Conservation (phyloP, 225 moss, liverwort and hornwort species). For the Straminergon stramineum region DNA sequence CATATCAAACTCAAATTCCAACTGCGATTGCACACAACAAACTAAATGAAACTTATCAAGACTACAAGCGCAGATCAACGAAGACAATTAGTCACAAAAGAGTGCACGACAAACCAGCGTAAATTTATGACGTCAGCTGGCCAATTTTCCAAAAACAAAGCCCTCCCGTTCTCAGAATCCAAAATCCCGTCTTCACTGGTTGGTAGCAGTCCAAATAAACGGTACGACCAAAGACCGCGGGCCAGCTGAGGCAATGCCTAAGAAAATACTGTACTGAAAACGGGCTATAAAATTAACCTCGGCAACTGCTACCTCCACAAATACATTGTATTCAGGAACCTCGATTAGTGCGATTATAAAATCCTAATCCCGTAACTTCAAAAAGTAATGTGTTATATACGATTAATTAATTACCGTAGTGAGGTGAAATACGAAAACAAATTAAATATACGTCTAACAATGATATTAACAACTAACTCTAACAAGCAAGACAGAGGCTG, state of each 20-base stretch:
- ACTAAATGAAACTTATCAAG: neutral
- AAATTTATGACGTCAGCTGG: neutral
- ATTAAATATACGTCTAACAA: neutral
- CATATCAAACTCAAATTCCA: neutral
- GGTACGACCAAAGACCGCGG: neutral
- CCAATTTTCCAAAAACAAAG: neutral
- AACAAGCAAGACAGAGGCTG: neutral
- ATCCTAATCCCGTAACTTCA: neutral
- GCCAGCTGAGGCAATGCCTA: neutral
- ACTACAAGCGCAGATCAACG: neutral
- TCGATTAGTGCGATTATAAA: neutral
- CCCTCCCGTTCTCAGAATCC: neutral
- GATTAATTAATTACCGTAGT: neutral
- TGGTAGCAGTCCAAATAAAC: neutral
- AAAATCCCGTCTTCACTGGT: neutral
- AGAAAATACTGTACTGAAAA: neutral
- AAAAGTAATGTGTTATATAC: neutral
- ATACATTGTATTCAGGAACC: neutral
- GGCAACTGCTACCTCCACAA: neutral
- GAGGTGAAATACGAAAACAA: neutral
- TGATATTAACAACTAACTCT: neutral
- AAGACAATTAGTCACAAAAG: neutral
- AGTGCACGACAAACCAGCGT: neutral
- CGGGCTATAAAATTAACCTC: neutral
- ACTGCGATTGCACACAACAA: neutral